phyloP scores from a whole-genome alignment of 495 filamentous ascomycete species.

The Penicillium simplicissimum region DNA sequence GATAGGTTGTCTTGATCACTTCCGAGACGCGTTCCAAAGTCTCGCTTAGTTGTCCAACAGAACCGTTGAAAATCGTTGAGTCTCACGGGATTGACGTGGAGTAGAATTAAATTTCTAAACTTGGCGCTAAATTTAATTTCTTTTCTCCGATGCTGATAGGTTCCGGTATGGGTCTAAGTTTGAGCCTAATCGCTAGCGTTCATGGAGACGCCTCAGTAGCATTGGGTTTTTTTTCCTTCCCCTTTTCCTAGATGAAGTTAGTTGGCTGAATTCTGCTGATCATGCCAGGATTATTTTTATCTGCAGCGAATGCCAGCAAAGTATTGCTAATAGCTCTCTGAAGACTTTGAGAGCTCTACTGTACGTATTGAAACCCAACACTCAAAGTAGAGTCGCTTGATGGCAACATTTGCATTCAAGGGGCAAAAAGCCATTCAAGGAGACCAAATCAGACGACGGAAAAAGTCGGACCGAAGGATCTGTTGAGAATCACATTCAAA shows the following conservation, averaged over 20 bases:
- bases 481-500: constrained; percentile 4
- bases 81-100: constrained; percentile 17
- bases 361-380: no score
- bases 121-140: constrained; percentile 18
- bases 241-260: constrained; percentile 1
- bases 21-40: constrained; percentile 3
- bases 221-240: constrained; percentile 9
- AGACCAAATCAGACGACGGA: not conserved
- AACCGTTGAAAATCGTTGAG: constrained; percentile 23
- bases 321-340: not conserved
- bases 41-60: constrained; percentile 23
- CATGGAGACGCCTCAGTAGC: constrained; percentile 14
- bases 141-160: constrained; percentile 9
- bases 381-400: no score
- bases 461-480: not conserved
- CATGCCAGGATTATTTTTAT: not conserved
- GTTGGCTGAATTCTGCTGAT: not conserved
- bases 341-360: not conserved
- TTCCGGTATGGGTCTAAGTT: constrained; percentile 8
- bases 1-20: not conserved
- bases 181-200: constrained; percentile 22
- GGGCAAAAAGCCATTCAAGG: not conserved
- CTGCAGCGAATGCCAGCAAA: not conserved
- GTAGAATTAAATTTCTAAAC: constrained; percentile 3
- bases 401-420: not conserved